These are phyloP conservation scores for Bremia lactucae DNA, from an alignment of 352 stramenopile genomes.

Conservation along the genomic window DNA sequence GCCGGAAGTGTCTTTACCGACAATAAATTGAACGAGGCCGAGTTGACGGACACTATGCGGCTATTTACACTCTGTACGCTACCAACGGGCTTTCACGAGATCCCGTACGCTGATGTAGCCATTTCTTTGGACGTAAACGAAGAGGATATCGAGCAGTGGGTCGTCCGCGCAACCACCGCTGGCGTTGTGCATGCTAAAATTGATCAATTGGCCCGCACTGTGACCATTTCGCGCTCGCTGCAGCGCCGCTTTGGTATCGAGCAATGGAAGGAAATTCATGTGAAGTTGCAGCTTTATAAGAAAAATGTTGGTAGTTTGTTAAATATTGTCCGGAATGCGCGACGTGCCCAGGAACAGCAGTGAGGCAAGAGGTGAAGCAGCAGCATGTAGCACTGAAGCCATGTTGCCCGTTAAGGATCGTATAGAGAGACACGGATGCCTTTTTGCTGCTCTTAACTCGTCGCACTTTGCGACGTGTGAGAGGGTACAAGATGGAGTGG, in stretches of 20 bases:
- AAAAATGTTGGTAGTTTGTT: conserved; percentile 88
- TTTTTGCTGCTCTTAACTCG: too few species aligned
- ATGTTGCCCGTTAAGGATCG: too few species aligned
- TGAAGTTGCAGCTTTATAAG: conserved; percentile 87
- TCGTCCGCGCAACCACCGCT: conserved; percentile 88
- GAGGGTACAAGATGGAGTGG: too few species aligned
- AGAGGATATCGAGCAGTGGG: conserved; percentile 89
- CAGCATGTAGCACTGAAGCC: conserved; percentile 6
- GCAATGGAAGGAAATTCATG: conserved; percentile 87
- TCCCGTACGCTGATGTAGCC: conserved; percentile 83
- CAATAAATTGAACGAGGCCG: conserved; percentile 42
- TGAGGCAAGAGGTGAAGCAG: conserved; percentile 15
- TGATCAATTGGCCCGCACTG: conserved; percentile 87
- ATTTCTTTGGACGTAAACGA: conserved; percentile 70
- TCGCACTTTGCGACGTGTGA: too few species aligned
- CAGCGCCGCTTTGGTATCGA: conserved; percentile 76
- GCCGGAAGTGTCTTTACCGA: conserved; percentile 56
- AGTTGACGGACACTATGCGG: conserved; percentile 80
- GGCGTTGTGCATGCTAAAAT: conserved; percentile 90
- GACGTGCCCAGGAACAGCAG: conserved; percentile 55
- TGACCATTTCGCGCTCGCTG: conserved; percentile 76
- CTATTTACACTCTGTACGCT: conserved; percentile 89
- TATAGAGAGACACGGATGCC: too few species aligned
- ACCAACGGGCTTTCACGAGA: conserved; percentile 86
- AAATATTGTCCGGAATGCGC: conserved; percentile 66